Base-by-base conservation (phyloP, 2,329 filamentous ascomycete genomes). In the Albophoma yamanashiensis region DNA sequence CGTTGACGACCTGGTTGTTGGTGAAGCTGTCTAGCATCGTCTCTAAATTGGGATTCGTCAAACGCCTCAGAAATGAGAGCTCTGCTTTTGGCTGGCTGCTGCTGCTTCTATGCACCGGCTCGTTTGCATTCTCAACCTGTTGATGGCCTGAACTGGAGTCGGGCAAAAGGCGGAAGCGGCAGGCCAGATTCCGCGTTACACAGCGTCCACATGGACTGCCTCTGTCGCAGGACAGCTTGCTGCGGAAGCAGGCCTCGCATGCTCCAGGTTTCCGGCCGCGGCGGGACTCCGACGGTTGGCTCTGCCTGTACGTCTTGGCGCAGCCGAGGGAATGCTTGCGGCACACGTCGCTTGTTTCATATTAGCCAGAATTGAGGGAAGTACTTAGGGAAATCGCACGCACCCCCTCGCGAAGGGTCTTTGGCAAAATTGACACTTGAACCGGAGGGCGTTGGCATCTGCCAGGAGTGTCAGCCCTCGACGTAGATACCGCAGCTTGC, bases 211-310 rank as follows among this genome's bases (percentile, higher is more conserved):
- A 72, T 0, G 68, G 68, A 3, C 62, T 55, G 2, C 56, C 60
- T 5, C 63, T 67, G 56, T 71, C 67, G 59, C 69, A 71, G 22
- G 67, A 65, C 15, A 68, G 62, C 39, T 70, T 70, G 62, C 67
- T 67, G 34, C 62, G 64, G 57, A 67, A 70, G 58, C 70, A 71
- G 2, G 64, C 63, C 25, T 70, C 68, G 59, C 70, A 71, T 3
- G 69, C 68, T 1, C 62, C 59, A 0, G 68, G 65, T 50, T 68
- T 69, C 38, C 69, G 67, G 17, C 69, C 69, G 6, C 68, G 66
- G 43, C 65, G 67, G 11, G 65, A 62, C 1, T 64, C 63, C 3
- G 66, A 66, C 1, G 68, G 36, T 2, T 58, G 56, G 14, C 58
- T 59, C 6, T 60, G 58, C 27, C 45, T 53, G 36, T 59, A 58